Conservation (phyloP, 116 monocot species). For the Trichopus zeylanicus region DNA sequence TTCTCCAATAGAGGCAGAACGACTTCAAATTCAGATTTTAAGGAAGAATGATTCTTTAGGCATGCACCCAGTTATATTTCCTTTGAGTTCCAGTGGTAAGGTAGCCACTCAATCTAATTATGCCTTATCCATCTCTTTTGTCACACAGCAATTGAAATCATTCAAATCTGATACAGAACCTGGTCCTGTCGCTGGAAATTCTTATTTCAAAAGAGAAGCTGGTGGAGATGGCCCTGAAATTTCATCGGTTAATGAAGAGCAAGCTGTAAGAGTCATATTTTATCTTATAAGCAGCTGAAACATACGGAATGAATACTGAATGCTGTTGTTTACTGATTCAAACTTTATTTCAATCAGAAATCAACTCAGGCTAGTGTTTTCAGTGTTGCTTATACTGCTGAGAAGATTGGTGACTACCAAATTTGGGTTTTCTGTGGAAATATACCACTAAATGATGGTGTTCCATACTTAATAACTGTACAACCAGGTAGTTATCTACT, state of each 20-base stretch:
- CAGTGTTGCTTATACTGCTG: slow-evolving; percentile 57
- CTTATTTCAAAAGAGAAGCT: slow-evolving; percentile 6
- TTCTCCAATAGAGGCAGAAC: slow-evolving; percentile 50
- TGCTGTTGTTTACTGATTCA: slow-evolving; percentile 13
- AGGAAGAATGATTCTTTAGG: slow-evolving; percentile 28
- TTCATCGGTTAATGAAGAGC: slow-evolving; percentile 16
- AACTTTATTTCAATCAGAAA: slow-evolving; percentile 27
- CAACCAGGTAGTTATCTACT: slow-evolving; percentile 43
- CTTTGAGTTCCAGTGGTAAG: slow-evolving; percentile 41
- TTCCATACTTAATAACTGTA: slow-evolving; percentile 43
- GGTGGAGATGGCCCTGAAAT: slow-evolving; percentile 10
- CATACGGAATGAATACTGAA: neutral
- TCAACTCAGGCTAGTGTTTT: slow-evolving; percentile 45
- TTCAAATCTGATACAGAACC: slow-evolving; percentile 9
- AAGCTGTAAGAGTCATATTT: slow-evolving; percentile 23
- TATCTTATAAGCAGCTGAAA: neutral
- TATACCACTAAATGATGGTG: slow-evolving; percentile 58
- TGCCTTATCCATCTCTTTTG: slow-evolving; percentile 9
- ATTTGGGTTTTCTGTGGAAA: slow-evolving; percentile 75
- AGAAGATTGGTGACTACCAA: slow-evolving; percentile 63
- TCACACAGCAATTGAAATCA: slow-evolving; percentile 7
- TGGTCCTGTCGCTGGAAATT: slow-evolving; percentile 6
- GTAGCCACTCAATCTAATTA: neutral
- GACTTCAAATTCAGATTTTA: slow-evolving; percentile 43
- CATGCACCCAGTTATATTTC: slow-evolving; percentile 38